phyloP scores from a whole-genome alignment of 371 early-diverging fungal species.

The Rhizopus delemar region DNA sequence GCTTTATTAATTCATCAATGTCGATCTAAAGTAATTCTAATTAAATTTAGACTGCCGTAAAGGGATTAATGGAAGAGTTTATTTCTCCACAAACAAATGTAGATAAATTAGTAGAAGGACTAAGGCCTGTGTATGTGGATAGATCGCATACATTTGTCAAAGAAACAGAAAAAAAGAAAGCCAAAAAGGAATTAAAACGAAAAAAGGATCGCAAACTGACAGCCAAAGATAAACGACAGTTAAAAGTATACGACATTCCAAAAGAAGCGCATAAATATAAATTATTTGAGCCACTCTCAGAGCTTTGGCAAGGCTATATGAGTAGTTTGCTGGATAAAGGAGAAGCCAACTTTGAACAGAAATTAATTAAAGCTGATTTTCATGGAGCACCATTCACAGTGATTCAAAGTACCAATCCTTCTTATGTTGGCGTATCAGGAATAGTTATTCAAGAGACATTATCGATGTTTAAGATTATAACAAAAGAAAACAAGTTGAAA shows the following conservation, averaged over 20 bases:
- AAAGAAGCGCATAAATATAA: conserved; percentile 54
- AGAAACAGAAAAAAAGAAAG: conserved; percentile 22
- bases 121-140: conserved; percentile 23
- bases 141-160: conserved; percentile 20
- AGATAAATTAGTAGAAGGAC: conserved; percentile 5
- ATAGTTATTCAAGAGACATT: conserved; percentile 90
- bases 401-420: conserved; percentile 77
- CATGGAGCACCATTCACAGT: conserved; percentile 85
- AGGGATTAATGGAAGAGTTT: conserved; percentile 21
- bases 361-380: conserved; percentile 80
- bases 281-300: conserved; percentile 72
- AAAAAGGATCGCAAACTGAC: conserved; percentile 54
- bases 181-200: conserved; percentile 20
- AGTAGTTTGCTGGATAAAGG: conserved; percentile 55
- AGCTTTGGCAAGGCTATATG: conserved; percentile 85
- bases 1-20: too few relatives aligned
- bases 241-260: conserved; percentile 70
- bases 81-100: conserved; percentile 18
- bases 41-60: conserved; percentile 12
- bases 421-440: conserved; percentile 75
- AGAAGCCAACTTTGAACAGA: conserved; percentile 52
- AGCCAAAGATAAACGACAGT: conserved; percentile 59
- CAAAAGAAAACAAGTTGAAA: conserved; percentile 62
- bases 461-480: conserved; percentile 81
- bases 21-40: conserved; percentile 1